Base-by-base conservation (phyloP, 2,329 filamentous ascomycete genomes). In the Pseudocercospora musae region DNA sequence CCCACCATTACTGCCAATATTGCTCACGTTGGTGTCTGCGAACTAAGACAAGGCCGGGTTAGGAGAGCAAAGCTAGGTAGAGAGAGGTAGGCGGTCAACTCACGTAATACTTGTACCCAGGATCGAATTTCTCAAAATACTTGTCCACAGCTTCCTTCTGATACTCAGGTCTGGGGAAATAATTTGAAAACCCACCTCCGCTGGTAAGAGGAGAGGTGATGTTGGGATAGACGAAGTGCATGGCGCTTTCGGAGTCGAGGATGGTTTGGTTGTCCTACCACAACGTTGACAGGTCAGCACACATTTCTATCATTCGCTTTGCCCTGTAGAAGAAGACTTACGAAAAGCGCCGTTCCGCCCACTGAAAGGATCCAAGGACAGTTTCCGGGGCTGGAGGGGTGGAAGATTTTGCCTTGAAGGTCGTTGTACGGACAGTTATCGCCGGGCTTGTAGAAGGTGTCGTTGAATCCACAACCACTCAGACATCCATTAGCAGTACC, bases 301-400 rank as follows among this genome's bases (percentile, higher is more conserved):
- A 18, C 2, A 13, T n/a, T n/a, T n/a, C n/a, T 23, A 29, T 9
- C 21, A 33, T 37, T 31, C 29, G 33, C 11, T 37, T n/a, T 11
- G 2, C 1, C 20, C 21, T 20, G n/a, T n/a, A n/a, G 18, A 15
- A 2, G 15, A 48, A 31, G 29, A 29, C 48, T 29, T 70, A 69
- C 21, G 71, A 77, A 48, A 2, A 79, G 69, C 18, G 71, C 68
- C 3, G 78, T 80, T 1, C 74, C 77, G 0, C 79, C 79, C 7
- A 79, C 77, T 1, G 73, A 69, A 3, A 78, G 79, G n/a, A 72
- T 58, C 33, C 63, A 73, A 3, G 73, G 72, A 44, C 70, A 72
- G 31, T 40, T 49, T 0, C 5, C 62, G 54, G 27, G 52, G 64
- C 73, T 74, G 23, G 62, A 48, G n/a, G 68, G 67, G 23, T 62